Percentiles rank a stretch among this genome's conserved stretches.
These are phyloP conservation scores for Dimargaris cristalligena DNA, from an alignment of 192 early-diverging fungal species.

Conservation along the genomic window DNA sequence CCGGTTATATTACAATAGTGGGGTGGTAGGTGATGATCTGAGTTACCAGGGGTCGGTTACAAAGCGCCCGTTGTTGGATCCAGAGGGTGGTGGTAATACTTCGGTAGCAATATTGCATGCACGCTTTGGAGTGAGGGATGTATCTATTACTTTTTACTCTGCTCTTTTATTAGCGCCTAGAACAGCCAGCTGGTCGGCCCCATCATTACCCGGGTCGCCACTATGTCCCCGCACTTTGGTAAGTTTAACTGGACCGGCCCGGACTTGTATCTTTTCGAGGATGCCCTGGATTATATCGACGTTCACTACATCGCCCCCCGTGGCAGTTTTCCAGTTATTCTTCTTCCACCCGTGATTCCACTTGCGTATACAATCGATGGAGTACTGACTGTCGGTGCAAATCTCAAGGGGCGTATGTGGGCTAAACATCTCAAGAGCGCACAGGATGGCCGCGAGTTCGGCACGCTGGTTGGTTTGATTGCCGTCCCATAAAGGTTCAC, in stretches of 20 bases:
- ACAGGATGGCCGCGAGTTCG: conserved; percentile 41
- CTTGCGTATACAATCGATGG: not conserved
- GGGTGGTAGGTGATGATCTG: too few species aligned
- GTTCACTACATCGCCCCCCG: not conserved
- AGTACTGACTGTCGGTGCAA: not conserved
- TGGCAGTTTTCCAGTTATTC: not conserved
- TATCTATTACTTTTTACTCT: too few species aligned
- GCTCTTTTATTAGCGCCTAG: too few species aligned
- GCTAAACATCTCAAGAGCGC: conserved; percentile 27
- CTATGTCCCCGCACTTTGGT: too few species aligned
- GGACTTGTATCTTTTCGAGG: not conserved
- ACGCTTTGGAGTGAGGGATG: too few species aligned
- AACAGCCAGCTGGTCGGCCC: too few species aligned
- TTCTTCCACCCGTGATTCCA: not conserved
- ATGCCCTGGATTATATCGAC: not conserved
- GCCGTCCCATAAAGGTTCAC: conserved; percentile 28
- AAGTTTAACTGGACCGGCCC: not conserved
- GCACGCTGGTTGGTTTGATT: conserved; percentile 60
- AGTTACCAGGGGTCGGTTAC: too few species aligned
- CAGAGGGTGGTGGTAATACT: too few species aligned
- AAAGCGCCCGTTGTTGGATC: too few species aligned
- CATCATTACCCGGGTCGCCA: too few species aligned
- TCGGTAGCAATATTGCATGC: too few species aligned
- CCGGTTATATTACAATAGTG: too few species aligned
- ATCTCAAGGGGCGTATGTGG: not conserved